phyloP scores from a whole-genome alignment of 306 rosid species.

The Begonia fuchsioides region DNA sequence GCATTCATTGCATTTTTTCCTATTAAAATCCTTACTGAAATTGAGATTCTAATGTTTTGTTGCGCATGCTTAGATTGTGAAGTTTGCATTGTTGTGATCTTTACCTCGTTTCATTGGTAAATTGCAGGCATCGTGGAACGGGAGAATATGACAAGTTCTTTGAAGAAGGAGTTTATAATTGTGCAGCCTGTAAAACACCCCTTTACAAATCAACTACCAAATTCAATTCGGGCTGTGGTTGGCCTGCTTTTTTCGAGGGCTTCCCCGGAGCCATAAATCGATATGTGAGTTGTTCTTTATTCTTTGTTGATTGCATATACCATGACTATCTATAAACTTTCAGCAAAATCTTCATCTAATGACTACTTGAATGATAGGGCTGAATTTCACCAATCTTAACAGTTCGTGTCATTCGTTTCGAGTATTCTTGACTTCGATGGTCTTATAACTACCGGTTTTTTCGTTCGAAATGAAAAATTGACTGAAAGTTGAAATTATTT shows the following conservation, averaged over 20 bases:
- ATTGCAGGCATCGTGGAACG: slow-evolving; percentile 49
- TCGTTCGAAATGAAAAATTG: background rate
- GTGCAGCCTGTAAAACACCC: slow-evolving; percentile 71
- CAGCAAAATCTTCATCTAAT: no score
- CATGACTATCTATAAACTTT: no score
- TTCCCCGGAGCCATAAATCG: slow-evolving; percentile 76
- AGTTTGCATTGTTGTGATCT: no score
- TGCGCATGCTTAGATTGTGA: no score
- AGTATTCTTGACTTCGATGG: no score
- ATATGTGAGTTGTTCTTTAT: slow-evolving; percentile 26
- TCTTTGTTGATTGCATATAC: no score
- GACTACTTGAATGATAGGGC: no score
- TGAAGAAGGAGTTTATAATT: slow-evolving; percentile 63
- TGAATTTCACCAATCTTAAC: background rate
- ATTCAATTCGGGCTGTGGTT: slow-evolving; percentile 83
- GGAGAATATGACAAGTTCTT: slow-evolving; percentile 70
- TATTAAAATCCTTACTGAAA: no score
- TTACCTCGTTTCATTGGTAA: background rate
- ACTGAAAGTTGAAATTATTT: slow-evolving; percentile 1
- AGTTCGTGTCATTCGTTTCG: background rate
- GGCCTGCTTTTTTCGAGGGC: slow-evolving; percentile 95
- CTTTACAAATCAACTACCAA: slow-evolving; percentile 70
- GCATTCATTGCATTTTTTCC: no score
- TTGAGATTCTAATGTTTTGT: no score
- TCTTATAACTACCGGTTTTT: no score